Evolutionary conservation across 768 basidiomycete genomes (phyloP).

Genomic region (Phanerodontia chrysosporium): DNA sequence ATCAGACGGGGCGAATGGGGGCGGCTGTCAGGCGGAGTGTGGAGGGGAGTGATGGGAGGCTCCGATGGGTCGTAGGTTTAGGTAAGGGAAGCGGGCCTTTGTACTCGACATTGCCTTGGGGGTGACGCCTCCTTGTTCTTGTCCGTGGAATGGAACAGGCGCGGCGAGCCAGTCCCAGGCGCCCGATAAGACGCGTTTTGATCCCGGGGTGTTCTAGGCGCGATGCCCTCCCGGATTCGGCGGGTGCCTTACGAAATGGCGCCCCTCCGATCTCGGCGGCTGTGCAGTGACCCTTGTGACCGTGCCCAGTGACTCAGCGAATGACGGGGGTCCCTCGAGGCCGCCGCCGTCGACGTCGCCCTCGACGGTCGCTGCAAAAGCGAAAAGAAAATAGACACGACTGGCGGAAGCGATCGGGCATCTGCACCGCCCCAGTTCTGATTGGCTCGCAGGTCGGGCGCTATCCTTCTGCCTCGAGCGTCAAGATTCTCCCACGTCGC

Average conservation of each 20-base stretch:
- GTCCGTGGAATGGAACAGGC: constrained; percentile 1
- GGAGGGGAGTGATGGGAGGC: neutral
- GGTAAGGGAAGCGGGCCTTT: neutral
- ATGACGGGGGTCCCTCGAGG: constrained; percentile 8
- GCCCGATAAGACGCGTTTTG: constrained; percentile 9
- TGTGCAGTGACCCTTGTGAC: constrained; percentile 7
- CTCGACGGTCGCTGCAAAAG: too few species aligned
- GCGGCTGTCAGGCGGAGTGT: constrained; percentile 2
- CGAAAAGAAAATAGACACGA: neutral
- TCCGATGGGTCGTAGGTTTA: constrained; percentile 12
- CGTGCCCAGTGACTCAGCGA: constrained; percentile 9
- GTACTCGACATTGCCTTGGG: too few species aligned
- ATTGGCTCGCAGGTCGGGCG: constrained; percentile 8
- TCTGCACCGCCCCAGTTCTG: constrained; percentile 9
- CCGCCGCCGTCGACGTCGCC: too few species aligned
- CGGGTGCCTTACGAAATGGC: constrained; percentile 13
- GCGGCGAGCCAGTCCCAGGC: constrained; percentile 6
- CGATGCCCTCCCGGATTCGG: constrained; percentile 3
- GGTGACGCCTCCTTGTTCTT: neutral
- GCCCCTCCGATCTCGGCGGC: constrained; percentile 13
- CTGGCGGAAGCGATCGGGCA: constrained; percentile 7
- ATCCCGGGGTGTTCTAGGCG: constrained; percentile 6
- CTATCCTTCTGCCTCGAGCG: neutral
- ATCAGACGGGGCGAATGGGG: constrained; percentile 3
- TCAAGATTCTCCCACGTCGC: constrained; percentile 11